These are phyloP conservation scores for Acanthamoeba culbertsoni DNA, from an alignment of 208 protist genomes.

Conservation along the genomic window DNA sequence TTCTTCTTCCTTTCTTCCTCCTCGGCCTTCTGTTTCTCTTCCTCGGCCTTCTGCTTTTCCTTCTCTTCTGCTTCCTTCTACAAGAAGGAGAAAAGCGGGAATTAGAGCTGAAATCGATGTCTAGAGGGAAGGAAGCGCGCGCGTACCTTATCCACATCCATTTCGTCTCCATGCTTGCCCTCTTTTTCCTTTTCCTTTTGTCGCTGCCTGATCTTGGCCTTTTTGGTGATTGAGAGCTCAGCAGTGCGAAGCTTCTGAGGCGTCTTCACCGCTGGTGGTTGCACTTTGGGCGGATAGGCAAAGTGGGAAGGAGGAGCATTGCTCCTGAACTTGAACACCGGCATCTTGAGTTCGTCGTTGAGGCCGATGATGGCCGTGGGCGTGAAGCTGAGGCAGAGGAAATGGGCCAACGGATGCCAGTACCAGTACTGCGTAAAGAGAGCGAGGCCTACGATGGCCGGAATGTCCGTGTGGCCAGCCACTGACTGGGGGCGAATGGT, in stretches of 20 bases:
- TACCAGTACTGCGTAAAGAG: slow-evolving; percentile 99
- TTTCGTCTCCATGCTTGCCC: background rate
- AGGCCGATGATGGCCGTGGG: slow-evolving; percentile 97
- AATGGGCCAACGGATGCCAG: slow-evolving; percentile 98
- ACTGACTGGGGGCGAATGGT: slow-evolving; percentile 87
- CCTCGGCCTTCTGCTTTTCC: slow-evolving; percentile 39
- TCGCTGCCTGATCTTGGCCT: slow-evolving; percentile 63
- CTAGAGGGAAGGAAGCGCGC: too few species aligned
- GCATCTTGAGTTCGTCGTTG: slow-evolving; percentile 94
- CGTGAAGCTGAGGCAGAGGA: slow-evolving; percentile 94
- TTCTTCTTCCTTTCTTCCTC: slow-evolving; percentile 76
- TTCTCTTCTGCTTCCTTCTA: background rate
- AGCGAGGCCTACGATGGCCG: slow-evolving; percentile 95
- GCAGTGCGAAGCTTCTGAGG: slow-evolving; percentile 72
- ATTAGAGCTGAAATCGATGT: background rate
- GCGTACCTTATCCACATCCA: slow-evolving; percentile 50
- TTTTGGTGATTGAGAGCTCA: slow-evolving; percentile 77
- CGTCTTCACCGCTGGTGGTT: slow-evolving; percentile 68
- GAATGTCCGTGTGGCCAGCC: slow-evolving; percentile 92
- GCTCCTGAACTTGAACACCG: slow-evolving; percentile 91
- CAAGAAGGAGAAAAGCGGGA: background rate
- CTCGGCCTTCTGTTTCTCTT: too few species aligned
- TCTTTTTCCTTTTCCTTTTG: slow-evolving; percentile 75
- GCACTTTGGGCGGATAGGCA: slow-evolving; percentile 85
- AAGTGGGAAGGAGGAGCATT: slow-evolving; percentile 93